These are phyloP conservation scores for Scleroderma bovista DNA, from an alignment of 768 basidiomycete species.

Conservation along the genomic window DNA sequence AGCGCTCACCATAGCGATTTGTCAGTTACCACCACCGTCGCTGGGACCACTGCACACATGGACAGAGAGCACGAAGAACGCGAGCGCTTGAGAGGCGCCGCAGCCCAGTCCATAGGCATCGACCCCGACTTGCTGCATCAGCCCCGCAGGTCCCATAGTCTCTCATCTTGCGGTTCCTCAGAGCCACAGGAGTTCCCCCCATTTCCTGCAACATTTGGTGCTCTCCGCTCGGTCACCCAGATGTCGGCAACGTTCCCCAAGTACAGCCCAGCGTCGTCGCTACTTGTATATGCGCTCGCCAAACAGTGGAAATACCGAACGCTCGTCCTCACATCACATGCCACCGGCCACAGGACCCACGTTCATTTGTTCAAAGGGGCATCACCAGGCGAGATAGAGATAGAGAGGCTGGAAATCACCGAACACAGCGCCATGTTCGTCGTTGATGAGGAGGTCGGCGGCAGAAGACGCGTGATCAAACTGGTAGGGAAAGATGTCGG, in stretches of 20 bases:
- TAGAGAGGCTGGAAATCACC: conserved; percentile 72
- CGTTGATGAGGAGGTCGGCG: conserved; percentile 48
- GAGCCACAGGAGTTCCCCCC: conserved; percentile 33
- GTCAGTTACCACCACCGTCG: conserved; percentile 9
- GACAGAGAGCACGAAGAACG: conserved; percentile 70
- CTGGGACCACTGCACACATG: conserved; percentile 20
- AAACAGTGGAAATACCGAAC: conserved; percentile 68
- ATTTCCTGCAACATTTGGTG: conserved; percentile 55
- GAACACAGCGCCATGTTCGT: conserved; percentile 75
- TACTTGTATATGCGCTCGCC: conserved; percentile 67
- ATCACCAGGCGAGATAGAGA: conserved; percentile 55
- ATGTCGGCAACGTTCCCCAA: conserved; percentile 56
- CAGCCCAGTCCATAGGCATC: conserved; percentile 73
- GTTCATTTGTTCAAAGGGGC: conserved; percentile 71
- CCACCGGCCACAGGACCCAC: conserved; percentile 37
- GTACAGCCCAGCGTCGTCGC: conserved; percentile 59
- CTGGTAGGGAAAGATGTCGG: conserved; percentile 62
- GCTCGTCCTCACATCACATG: conserved; percentile 50
- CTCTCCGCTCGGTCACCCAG: conserved; percentile 48
- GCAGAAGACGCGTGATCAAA: conserved; percentile 52
- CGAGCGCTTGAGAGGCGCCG: conserved; percentile 66
- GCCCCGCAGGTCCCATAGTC: conserved; percentile 17
- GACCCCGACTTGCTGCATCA: conserved; percentile 46
- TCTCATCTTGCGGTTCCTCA: conserved; percentile 17
- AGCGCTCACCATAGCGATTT: conserved; percentile 35